These are phyloP conservation scores for Myxozyma neotropica DNA, from an alignment of 805 yeast species.

Conservation along the genomic window DNA sequence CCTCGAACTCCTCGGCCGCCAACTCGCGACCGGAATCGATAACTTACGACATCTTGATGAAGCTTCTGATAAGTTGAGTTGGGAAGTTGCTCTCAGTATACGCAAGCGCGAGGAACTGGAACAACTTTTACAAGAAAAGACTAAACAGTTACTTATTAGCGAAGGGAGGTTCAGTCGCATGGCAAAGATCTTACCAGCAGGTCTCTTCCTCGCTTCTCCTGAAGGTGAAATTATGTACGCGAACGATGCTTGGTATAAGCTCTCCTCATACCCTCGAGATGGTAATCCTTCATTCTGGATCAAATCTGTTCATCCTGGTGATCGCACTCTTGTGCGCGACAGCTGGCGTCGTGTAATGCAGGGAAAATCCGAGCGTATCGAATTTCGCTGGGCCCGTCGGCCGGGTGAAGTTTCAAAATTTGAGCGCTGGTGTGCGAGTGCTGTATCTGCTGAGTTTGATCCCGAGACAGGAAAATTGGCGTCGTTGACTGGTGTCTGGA, in stretches of 20 bases:
- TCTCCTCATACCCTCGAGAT: constrained; percentile 24
- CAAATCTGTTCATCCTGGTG: constrained; percentile 34
- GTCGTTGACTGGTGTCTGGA: constrained; percentile 29
- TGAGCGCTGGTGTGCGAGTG: constrained; percentile 33
- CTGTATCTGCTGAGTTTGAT: constrained; percentile 32
- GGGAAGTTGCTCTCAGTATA: constrained; percentile 26
- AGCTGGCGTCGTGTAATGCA: constrained; percentile 32
- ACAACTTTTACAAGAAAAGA: constrained; percentile 19
- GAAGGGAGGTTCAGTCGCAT: constrained; percentile 33
- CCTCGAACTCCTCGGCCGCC: constrained; percentile 33
- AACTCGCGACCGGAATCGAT: constrained; percentile 31
- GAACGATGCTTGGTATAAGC: constrained; percentile 32
- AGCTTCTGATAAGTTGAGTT: constrained; percentile 26
- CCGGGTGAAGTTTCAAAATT: constrained; percentile 19
- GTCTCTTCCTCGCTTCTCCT: constrained; percentile 30
- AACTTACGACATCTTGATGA: constrained; percentile 28
- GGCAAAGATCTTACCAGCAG: constrained; percentile 34
- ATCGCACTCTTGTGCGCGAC: constrained; percentile 27
- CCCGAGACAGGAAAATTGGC: constrained; percentile 25
- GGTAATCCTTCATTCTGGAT: constrained; percentile 33
- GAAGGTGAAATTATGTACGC: constrained; percentile 33
- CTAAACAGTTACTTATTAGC: constrained; percentile 28
- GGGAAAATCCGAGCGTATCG: constrained; percentile 27
- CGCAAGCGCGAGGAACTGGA: constrained; percentile 27
- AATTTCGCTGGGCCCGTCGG: constrained; percentile 31